Evolutionary conservation across 495 filamentous ascomycete species (phyloP).

Genomic region (Friedmanniomyces simplex): DNA sequence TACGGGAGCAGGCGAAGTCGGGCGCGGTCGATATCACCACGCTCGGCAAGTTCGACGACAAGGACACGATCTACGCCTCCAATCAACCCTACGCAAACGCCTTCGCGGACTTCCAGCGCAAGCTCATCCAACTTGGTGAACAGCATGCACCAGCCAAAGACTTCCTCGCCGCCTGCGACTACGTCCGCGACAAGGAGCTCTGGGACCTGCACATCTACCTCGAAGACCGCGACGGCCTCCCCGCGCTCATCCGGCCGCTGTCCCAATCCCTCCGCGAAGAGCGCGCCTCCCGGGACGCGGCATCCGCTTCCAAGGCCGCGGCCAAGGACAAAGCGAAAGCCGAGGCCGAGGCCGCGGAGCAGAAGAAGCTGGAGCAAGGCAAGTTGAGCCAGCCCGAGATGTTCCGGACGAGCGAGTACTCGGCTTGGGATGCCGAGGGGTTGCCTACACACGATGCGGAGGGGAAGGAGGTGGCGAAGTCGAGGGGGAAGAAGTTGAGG

Average conservation of each 20-base stretch:
- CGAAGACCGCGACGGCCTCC: constrained; percentile 63
- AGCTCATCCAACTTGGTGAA: constrained; percentile 20
- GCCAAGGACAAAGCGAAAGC: constrained; percentile 49
- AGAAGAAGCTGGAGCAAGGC: constrained; percentile 58
- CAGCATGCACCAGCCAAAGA: constrained; percentile 29
- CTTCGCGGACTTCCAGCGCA: constrained; percentile 28
- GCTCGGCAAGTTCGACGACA: constrained; percentile 11
- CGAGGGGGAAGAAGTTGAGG: constrained; percentile 65
- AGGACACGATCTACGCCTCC: constrained; percentile 11
- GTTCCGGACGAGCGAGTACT: constrained; percentile 48
- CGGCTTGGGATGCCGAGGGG: constrained; percentile 78
- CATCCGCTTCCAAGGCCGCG: constrained; percentile 27
- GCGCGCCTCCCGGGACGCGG: constrained; percentile 51
- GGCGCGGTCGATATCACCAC: constrained; percentile 15
- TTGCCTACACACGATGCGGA: constrained; percentile 64
- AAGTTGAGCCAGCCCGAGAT: constrained; percentile 42
- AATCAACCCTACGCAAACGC: constrained; percentile 28
- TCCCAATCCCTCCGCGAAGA: constrained; percentile 61
- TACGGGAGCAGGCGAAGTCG: constrained; percentile 28
- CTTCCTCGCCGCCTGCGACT: constrained; percentile 53
- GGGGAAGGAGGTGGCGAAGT: constrained; percentile 76
- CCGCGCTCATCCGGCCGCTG: constrained; percentile 76
- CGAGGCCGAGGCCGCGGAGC: constrained; percentile 46
- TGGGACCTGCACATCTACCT: constrained; percentile 75
- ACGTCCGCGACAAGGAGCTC: constrained; percentile 67